phyloP scores from a whole-genome alignment of 768 basidiomycete species.

The Tulasnella sp. region DNA sequence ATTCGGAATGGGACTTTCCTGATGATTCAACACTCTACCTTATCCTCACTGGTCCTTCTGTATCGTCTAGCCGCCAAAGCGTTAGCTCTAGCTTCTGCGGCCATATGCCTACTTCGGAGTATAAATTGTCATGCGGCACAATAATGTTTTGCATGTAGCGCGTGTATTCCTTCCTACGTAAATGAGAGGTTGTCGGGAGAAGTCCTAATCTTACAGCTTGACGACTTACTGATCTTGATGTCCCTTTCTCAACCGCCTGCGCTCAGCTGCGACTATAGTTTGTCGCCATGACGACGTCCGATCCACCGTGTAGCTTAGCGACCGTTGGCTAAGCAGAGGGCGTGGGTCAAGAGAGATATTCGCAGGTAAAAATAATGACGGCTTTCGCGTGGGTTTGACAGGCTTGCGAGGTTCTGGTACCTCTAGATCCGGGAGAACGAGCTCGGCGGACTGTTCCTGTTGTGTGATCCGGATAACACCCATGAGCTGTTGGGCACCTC shows the following conservation, averaged over 20 bases:
- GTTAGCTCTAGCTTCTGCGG: constrained; percentile 38
- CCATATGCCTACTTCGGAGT: constrained; percentile 79
- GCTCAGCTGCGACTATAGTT: constrained; percentile 54
- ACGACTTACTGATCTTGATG: constrained; percentile 56
- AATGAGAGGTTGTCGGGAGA: not conserved
- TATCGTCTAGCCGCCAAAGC: constrained; percentile 78
- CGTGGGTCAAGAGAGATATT: not conserved
- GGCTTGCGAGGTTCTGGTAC: not conserved
- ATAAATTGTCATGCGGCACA: constrained; percentile 45
- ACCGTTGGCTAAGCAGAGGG: constrained; percentile 33
- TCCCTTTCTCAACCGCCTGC: constrained; percentile 58
- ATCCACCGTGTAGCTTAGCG: constrained; percentile 48
- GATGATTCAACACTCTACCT: constrained; percentile 41
- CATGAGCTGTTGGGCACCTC: not conserved
- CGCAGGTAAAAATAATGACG: not conserved
- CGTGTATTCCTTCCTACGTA: constrained; percentile 57
- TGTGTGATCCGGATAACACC: not conserved
- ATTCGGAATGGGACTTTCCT: not conserved
- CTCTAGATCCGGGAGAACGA: not conserved
- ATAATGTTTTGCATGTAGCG: constrained; percentile 40
- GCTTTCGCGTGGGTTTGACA: not conserved
- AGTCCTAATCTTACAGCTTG: not conserved
- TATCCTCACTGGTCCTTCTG: constrained; percentile 80
- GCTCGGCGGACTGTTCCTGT: not conserved
- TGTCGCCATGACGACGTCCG: constrained; percentile 65